Evolutionary conservation across 345 rosid species (phyloP), one percentile per base, ranked within the genome.

Genomic region (Eucalyptus sideroxylon): DNA sequence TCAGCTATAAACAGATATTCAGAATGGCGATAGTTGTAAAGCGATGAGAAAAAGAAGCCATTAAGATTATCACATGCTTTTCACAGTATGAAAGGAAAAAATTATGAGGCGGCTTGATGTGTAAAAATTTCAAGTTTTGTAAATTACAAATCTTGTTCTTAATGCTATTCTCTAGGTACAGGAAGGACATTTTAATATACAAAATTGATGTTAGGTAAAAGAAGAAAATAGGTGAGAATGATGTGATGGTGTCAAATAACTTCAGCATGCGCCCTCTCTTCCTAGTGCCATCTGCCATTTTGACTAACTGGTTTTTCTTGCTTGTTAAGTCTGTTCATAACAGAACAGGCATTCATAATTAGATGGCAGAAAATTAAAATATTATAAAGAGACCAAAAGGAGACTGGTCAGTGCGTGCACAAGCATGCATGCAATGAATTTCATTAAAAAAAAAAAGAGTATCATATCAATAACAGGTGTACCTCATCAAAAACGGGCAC

Each of bases 401-500:
- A 72, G 27, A 72, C 9, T 72, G 15, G 83, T 72, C 15, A 37
- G 45, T 19, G 27, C 45, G 1, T 72, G 45, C 83, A 72, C 27
- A 72, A 11, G 83, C 27, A 72, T 24, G 14, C 45, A 3, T 37
- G 45, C 27, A 72, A 72, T 72, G 83, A 40, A 40, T 72, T 72
- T 7, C 53, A 86, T 16, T 10, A 34, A 50, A 51, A 51, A 51
- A 42, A 6, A 50, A 86, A n/a, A n/a, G 45, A 53, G 19, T 11
- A 14, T 31, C 67, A 23, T 19, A 59, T 31, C 44, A 53, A 26
- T 86, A 44, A 50, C 42, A 86, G 62, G 45, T 10, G 83, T 89
- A 97, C 99, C 99, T 98, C 98, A 69, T 98, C 98, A 92, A 96
- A 97, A 87, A 96, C 98, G 53, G 99, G 99, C 47, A 98, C 98